Evolutionary conservation across 2,329 filamentous ascomycete species (phyloP), one percentile per base, ranked within the genome.

Genomic region (Delphinella strobiligena): DNA sequence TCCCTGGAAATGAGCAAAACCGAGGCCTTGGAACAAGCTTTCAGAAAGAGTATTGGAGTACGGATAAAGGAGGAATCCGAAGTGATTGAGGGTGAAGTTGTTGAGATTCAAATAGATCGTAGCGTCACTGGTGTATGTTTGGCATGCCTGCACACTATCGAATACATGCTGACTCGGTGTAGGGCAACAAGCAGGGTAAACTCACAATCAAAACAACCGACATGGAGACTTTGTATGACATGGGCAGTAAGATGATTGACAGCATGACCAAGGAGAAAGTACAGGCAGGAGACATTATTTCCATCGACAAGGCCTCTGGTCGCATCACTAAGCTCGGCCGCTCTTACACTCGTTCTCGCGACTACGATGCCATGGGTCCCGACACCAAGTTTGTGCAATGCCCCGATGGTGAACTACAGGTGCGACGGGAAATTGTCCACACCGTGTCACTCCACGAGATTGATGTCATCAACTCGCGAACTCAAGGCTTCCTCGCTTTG

Each of bases 211-310:
- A 98, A 68, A 98, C 91, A 9, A 96, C 89, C 43, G 91, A 98
- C 61, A 98, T 98, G 91, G 91, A 98, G 65, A 94, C 91, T 10
- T 84, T 98, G 49, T 98, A 96, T 67, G 91, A 98, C 56, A 95
- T 98, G 88, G 91, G 91, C 49, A 89, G 83, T 50, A 96, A 96
- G 67, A 96, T 98, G 91, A 98, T 98, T 50, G 91, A 98, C 59
- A 87, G 87, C 49, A 95, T 98, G 87, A 95, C 88, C 50, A 96
- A 96, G 66, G 91, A 98, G 69, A 89, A 93, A 54, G 86, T 98
- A 49, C 94, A 96, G 80, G 91, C 91, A 4, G 91, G 91, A 52
- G 91, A 98, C 60, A 91, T 98, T 50, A 93, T 98, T 54, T 93
- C 85, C 42, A 96, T 98, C 52, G 91, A 98, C 70, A 98, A 98